Conservation (phyloP, 2,329 filamentous ascomycete species). For the Nemania sp. region DNA sequence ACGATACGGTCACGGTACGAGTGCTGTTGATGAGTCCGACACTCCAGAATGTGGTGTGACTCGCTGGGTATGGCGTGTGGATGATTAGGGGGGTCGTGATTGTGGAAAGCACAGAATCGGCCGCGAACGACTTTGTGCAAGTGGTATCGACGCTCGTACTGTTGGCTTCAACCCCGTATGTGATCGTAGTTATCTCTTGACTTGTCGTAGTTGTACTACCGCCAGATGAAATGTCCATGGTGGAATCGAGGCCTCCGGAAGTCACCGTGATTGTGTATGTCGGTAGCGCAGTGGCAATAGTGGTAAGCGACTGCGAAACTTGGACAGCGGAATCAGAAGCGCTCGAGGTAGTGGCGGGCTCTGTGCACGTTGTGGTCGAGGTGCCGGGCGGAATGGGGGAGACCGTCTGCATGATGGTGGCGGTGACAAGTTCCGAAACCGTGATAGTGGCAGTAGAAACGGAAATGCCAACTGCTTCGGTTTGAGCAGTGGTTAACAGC, state of each 20-base stretch:
- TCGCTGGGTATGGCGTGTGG: constrained; percentile 22
- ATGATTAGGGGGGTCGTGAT: not conserved
- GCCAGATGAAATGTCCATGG: constrained; percentile 3
- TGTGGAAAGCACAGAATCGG: not conserved
- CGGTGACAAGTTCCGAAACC: constrained; percentile 11
- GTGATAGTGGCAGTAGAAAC: constrained; percentile 6
- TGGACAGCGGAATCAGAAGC: not conserved
- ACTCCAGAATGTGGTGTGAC: constrained; percentile 18
- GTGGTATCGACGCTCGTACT: constrained; percentile 21
- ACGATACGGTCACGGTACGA: not conserved
- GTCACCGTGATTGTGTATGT: constrained; percentile 26
- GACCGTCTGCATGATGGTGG: constrained; percentile 30
- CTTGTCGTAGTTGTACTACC: constrained; percentile 7
- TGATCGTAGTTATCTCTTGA: constrained; percentile 8
- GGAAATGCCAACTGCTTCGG: constrained; percentile 10
- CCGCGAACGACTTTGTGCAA: constrained; percentile 17
- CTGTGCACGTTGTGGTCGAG: constrained; percentile 16
- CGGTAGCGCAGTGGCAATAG: not conserved
- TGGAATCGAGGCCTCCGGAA: constrained; percentile 3
- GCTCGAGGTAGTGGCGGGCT: constrained; percentile 7
- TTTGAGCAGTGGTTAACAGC: constrained; percentile 21
- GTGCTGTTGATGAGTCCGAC: constrained; percentile 21
- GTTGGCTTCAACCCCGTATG: not conserved
- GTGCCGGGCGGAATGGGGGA: constrained; percentile 11
- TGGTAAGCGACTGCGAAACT: not conserved